These are phyloP conservation scores for Aspergillus intermedius DNA, from an alignment of 2,329 filamentous ascomycete species.

Conservation along the genomic window DNA sequence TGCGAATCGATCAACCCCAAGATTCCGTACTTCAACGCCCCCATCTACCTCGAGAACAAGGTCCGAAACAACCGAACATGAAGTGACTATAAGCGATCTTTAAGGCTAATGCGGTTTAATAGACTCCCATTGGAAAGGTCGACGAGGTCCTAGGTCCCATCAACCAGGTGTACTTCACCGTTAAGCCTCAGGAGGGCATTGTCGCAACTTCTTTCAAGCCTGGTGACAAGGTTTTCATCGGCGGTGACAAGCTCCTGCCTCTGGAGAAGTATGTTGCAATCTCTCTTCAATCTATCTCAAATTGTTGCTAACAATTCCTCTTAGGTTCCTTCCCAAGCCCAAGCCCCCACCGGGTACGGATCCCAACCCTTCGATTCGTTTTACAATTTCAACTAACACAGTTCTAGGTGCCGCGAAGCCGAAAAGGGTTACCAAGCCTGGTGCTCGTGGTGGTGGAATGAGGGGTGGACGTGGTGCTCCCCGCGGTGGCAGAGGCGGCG, in stretches of 20 bases:
- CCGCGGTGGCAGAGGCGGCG: constrained; percentile 35
- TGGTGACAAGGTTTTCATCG: constrained; percentile 97
- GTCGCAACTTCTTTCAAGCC: constrained; percentile 89
- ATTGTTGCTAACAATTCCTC: constrained; percentile 10
- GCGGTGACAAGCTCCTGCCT: constrained; percentile 86
- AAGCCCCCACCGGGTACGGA: constrained; percentile 57
- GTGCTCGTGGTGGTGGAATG: constrained; percentile 40
- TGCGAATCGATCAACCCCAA: constrained; percentile 93
- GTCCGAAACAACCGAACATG: constrained; percentile 35
- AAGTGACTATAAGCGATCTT: background rate
- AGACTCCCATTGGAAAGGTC: constrained; percentile 88
- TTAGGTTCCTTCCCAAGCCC: constrained; percentile 83
- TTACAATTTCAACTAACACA: constrained; percentile 13
- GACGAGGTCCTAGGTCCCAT: constrained; percentile 96
- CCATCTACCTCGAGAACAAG: constrained; percentile 99
- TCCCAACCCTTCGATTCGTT: background rate
- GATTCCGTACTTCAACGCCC: constrained; percentile 97
- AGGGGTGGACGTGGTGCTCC: constrained; percentile 40
- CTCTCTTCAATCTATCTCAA: background rate
- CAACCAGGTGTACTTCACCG: constrained; percentile 97
- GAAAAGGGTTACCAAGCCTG: constrained; percentile 47
- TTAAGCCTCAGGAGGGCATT: constrained; percentile 95
- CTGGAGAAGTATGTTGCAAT: constrained; percentile 61
- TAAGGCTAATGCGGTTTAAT: constrained; percentile 14
- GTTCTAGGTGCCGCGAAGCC: constrained; percentile 60